Evolutionary conservation across 2,329 filamentous ascomycete genomes (phyloP).

Genomic region (Aspergillus latus): DNA sequence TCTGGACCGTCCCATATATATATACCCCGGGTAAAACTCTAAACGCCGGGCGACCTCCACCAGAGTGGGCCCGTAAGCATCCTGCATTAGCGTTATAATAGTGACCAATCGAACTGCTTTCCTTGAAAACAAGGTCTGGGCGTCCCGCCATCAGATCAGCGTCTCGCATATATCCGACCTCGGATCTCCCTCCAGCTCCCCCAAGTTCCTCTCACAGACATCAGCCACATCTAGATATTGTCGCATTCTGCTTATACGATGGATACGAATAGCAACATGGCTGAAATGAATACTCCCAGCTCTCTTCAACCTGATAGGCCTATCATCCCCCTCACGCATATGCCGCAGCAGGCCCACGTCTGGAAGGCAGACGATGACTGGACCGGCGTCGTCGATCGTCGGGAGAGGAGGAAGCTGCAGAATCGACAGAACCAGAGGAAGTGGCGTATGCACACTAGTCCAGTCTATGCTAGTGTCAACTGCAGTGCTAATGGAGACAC

Average conservation of each 20-base stretch:
- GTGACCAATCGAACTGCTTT: background rate
- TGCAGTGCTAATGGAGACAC: too few species aligned
- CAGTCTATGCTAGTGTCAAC: too few species aligned
- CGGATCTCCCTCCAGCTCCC: background rate
- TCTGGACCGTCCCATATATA: too few species aligned
- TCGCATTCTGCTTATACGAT: background rate
- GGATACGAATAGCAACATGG: background rate
- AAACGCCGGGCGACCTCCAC: too few species aligned
- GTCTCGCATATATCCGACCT: background rate
- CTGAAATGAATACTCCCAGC: background rate
- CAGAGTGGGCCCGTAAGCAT: slow-evolving; percentile 8
- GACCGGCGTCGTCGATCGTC: slow-evolving; percentile 27
- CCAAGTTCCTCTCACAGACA: background rate
- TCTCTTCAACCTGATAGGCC: background rate
- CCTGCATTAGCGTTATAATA: slow-evolving; percentile 9
- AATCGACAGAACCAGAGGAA: slow-evolving; percentile 30
- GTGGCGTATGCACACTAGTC: slow-evolving; percentile 20
- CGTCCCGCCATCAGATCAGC: background rate
- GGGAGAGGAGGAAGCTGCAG: slow-evolving; percentile 26
- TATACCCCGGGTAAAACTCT: too few species aligned
- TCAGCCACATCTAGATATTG: background rate
- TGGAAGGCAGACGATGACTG: slow-evolving; percentile 24
- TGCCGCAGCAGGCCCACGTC: slow-evolving; percentile 20
- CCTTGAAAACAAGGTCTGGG: background rate
- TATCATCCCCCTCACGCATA: slow-evolving; percentile 6